These are phyloP conservation scores for Primulina eburnea DNA, from an alignment of 257 asterid species.

Conservation along the genomic window DNA sequence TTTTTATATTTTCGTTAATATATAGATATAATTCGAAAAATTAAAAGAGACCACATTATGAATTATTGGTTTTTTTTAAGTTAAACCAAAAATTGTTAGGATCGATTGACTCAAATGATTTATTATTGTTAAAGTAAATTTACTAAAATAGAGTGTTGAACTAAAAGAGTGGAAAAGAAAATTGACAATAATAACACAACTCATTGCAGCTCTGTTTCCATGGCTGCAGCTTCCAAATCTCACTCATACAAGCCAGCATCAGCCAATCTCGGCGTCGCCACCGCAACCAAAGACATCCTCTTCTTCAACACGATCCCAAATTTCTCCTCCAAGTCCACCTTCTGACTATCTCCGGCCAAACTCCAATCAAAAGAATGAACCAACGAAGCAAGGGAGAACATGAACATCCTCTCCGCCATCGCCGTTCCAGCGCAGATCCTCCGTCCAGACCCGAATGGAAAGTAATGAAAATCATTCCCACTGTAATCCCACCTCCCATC, in stretches of 20 bases:
- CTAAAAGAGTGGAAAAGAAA: too few relatives aligned
- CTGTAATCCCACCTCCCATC: not conserved
- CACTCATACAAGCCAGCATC: not conserved
- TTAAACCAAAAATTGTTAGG: too few relatives aligned
- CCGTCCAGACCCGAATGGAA: conserved; percentile 24
- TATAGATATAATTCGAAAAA: too few relatives aligned
- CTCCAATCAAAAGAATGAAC: conserved; percentile 21
- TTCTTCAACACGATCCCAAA: not conserved
- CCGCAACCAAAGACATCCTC: not conserved
- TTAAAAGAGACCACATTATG: too few relatives aligned
- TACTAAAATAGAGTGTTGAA: too few relatives aligned
- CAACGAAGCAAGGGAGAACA: conserved; percentile 20
- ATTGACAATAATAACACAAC: too few relatives aligned
- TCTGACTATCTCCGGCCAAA: not conserved
- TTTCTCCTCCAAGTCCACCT: not conserved
- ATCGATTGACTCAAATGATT: too few relatives aligned
- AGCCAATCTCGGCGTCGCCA: not conserved
- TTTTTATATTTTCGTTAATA: too few relatives aligned
- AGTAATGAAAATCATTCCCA: conserved; percentile 7
- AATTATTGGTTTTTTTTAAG: too few relatives aligned
- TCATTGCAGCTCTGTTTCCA: too few relatives aligned
- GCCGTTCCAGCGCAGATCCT: conserved; percentile 22
- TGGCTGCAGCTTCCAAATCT: too few relatives aligned
- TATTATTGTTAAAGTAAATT: too few relatives aligned
- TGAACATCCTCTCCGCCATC: conserved; percentile 25